Percentiles rank a stretch among this genome's conserved stretches.
phyloP scores from a whole-genome alignment of 345 rosid genomes.

The Lepidium aucheri region DNA sequence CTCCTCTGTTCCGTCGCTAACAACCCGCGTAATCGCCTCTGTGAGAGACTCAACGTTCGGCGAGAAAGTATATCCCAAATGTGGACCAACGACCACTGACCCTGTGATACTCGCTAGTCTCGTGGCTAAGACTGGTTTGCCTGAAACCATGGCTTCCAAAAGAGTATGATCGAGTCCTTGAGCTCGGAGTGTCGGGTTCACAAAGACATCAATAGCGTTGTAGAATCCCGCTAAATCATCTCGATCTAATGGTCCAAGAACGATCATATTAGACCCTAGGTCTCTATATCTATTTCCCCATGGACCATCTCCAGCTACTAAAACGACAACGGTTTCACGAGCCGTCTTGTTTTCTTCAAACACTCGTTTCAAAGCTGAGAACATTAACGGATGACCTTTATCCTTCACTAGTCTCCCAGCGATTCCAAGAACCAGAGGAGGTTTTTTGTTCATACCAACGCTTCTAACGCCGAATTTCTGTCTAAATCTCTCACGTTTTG shows the following conservation, averaged over 20 bases:
- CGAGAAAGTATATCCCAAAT: conserved; percentile 67
- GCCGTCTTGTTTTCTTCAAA: conserved; percentile 42
- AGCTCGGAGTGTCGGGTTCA: conserved; percentile 85
- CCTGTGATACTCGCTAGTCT: conserved; percentile 83
- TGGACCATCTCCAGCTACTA: conserved; percentile 92
- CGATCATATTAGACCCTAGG: conserved; percentile 52
- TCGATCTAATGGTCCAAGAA: conserved; percentile 79
- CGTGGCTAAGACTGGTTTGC: conserved; percentile 76
- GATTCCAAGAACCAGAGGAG: conserved; percentile 54
- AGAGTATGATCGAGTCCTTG: conserved; percentile 88
- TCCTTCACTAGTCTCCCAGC: conserved; percentile 92
- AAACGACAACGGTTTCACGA: conserved; percentile 38
- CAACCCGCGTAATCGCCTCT: conserved; percentile 42
- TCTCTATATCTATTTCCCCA: conserved; percentile 80
- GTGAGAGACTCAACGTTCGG: conserved; percentile 59
- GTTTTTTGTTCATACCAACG: conserved; percentile 5
- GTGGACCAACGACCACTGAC: conserved; percentile 49
- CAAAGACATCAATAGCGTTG: conserved; percentile 72
- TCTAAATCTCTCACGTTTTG: conserved; percentile 40
- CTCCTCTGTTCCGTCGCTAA: conserved; percentile 48
- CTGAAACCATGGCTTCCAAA: conserved; percentile 81
- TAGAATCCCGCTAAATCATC: conserved; percentile 67
- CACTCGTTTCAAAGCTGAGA: conserved; percentile 64
- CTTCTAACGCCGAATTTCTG: conserved; percentile 42
- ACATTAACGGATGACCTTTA: conserved; percentile 78